A percentile compares a stretch with the other conserved stretches of the same genome.
These are phyloP conservation scores for Kwoniella sp. DNA, from an alignment of 768 basidiomycete genomes.

Conservation along the genomic window DNA sequence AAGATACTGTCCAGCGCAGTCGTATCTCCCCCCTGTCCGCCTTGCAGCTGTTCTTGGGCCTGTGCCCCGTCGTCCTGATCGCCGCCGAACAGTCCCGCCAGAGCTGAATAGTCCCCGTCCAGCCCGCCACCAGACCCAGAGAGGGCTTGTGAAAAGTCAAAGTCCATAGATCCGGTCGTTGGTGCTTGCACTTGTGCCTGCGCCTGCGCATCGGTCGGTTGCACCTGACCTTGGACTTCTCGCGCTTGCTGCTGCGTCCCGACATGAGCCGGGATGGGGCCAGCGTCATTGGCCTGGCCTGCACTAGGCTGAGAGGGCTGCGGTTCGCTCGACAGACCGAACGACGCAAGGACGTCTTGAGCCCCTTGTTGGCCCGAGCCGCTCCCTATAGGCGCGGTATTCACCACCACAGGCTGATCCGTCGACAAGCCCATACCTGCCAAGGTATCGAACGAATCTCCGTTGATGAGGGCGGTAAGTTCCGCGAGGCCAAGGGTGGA, in stretches of 20 bases:
- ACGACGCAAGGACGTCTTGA: not conserved
- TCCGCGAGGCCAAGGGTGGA: slow-evolving; percentile 10
- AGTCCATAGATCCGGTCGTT: not conserved
- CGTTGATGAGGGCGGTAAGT: slow-evolving; percentile 9
- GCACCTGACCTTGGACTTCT: not conserved
- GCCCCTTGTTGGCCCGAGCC: not conserved
- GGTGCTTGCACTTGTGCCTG: slow-evolving; percentile 2
- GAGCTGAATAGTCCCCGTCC: slow-evolving; percentile 14
- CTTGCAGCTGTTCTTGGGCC: too few species aligned
- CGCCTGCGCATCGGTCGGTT: not conserved
- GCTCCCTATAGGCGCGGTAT: too few species aligned
- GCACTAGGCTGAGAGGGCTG: not conserved
- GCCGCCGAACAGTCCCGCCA: slow-evolving; percentile 15
- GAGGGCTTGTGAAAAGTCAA: slow-evolving; percentile 11
- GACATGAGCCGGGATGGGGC: not conserved
- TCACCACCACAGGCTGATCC: too few species aligned
- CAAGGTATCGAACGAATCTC: slow-evolving; percentile 2
- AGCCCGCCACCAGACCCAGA: not conserved
- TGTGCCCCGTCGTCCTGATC: too few species aligned
- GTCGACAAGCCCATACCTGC: not conserved
- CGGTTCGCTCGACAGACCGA: not conserved
- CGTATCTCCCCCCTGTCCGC: too few species aligned
- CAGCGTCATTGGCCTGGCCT: too few species aligned
- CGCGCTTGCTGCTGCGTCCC: not conserved
- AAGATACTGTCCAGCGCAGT: not conserved